Conservation (phyloP, 495 filamentous ascomycete genomes). For the Penicillium paxilli region DNA sequence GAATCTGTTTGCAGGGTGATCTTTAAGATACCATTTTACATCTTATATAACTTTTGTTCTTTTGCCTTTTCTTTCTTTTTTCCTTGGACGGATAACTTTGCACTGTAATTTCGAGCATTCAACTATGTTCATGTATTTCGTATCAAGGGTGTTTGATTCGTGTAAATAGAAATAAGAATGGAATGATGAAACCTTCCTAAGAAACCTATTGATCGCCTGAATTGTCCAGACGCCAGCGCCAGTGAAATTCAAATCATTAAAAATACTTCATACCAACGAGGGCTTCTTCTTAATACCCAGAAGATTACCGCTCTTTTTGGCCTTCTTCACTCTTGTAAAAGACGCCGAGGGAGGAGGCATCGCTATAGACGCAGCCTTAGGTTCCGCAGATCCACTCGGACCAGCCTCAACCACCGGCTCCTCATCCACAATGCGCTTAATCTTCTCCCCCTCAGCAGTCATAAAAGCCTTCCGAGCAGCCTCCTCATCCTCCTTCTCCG, state of each 20-base stretch:
- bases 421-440: slow-evolving; percentile 50
- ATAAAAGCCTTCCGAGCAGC: slow-evolving; percentile 77
- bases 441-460: slow-evolving; percentile 57
- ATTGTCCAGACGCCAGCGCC: slow-evolving; percentile 15
- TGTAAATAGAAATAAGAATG: background rate
- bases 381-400: slow-evolving; percentile 18
- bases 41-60: slow-evolving; percentile 20
- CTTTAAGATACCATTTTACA: slow-evolving; percentile 28
- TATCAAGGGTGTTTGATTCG: background rate
- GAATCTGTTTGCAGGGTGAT: slow-evolving; percentile 9
- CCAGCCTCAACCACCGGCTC: slow-evolving; percentile 28
- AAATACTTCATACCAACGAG: slow-evolving; percentile 39
- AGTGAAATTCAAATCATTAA: slow-evolving; percentile 1
- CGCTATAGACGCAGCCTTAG: slow-evolving; percentile 22
- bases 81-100: slow-evolving; percentile 3
- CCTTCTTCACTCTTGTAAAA: slow-evolving; percentile 78
- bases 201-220: background rate
- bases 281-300: slow-evolving; percentile 93
- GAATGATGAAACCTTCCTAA: background rate
- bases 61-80: slow-evolving; percentile 3
- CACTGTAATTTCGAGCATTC: slow-evolving; percentile 7
- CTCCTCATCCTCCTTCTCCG: slow-evolving; percentile 86
- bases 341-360: slow-evolving; percentile 56
- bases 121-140: background rate
- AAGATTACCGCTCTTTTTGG: slow-evolving; percentile 75